Conservation (phyloP, 192 early-diverging fungal species). For the Coemansia sp. region DNA sequence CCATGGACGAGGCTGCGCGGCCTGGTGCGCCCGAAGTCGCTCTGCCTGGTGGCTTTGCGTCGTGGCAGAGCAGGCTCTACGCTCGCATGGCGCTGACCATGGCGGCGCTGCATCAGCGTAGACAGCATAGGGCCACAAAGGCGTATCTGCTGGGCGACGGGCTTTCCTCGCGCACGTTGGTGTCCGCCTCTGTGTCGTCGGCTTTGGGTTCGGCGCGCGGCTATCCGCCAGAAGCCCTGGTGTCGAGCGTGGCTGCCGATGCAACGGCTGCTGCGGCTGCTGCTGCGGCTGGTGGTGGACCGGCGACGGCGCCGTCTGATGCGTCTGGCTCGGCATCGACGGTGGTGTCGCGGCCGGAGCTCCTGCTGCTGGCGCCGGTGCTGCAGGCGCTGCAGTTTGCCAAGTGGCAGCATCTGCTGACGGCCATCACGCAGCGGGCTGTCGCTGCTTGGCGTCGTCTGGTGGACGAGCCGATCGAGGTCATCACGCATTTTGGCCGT, state of each 20-base stretch:
- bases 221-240: conserved; percentile 28
- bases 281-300: not conserved
- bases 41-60: conserved; percentile 14
- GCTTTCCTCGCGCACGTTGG: conserved; percentile 6
- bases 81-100: conserved; percentile 28
- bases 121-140: conserved; percentile 25
- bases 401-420: conserved; percentile 40
- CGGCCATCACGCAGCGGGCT: conserved; percentile 23
- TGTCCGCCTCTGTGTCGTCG: not conserved
- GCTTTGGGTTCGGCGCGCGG: not conserved
- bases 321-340: not conserved
- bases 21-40: not conserved
- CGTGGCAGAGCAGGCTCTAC: conserved; percentile 37
- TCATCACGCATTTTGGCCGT: conserved; percentile 38
- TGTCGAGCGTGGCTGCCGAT: not conserved
- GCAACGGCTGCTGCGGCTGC: not conserved
- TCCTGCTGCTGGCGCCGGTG: conserved; percentile 38
- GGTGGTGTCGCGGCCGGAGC: conserved; percentile 22
- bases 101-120: conserved; percentile 36
- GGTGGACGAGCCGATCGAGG: conserved; percentile 49
- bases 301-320: too few species aligned
- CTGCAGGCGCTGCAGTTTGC: conserved; percentile 46
- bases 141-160: conserved; percentile 18
- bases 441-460: conserved; percentile 43
- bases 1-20: not conserved